Base-by-base conservation (phyloP, 495 filamentous ascomycete species). In the Hypoxylon cercidicola region DNA sequence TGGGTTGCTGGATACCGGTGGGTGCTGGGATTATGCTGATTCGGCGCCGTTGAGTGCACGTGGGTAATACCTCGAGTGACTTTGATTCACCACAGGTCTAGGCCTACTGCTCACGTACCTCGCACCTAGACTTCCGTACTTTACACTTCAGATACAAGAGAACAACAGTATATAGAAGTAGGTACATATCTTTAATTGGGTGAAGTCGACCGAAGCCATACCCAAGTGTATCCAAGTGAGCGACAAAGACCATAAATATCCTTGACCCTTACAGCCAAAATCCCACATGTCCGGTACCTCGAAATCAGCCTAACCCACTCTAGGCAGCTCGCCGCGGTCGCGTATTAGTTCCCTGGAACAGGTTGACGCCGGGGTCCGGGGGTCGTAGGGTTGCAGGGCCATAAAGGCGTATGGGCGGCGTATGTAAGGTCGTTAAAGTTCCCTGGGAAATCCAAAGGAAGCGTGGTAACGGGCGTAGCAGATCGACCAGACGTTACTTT, bases 261-360 rank as follows among this genome's bases (percentile, higher is more conserved):
- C 34, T 30, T 25, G 52, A 51, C 37, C 41, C 43, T 50, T 32
- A 34, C 34, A 48, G 30, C 19, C 39, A 57, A 11, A 52, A 56
- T 61, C 57, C 64, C 56, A 57, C 53, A 54, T 61, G 47, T 55
- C 34, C 34, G 53, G 64, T 62, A 67, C 53, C 40, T 43, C 19
- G 4, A 23, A 40, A 43, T 60, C 39, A 35, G 19, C 48, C 55
- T 64, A 59, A 45, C 35, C 55, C 62, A 40, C 13, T 59, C 59
- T 59, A 64, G 62, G 62, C 61, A 64, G 52, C 54, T 58, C 47
- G 20, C 39, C 30, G 21, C 35, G 19, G 18, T 13, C 18, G 15
- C 41, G 52, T 20, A 59, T 59, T 55, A 41, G 54, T 35, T 53
- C 49, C 23, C 30, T 49, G 48, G 46, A 34, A 18, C 23, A 37